Evolutionary conservation across 2,329 filamentous ascomycete genomes (phyloP), one percentile per base, ranked within the genome.

Genomic region (Arthrobotrys entomopaga): DNA sequence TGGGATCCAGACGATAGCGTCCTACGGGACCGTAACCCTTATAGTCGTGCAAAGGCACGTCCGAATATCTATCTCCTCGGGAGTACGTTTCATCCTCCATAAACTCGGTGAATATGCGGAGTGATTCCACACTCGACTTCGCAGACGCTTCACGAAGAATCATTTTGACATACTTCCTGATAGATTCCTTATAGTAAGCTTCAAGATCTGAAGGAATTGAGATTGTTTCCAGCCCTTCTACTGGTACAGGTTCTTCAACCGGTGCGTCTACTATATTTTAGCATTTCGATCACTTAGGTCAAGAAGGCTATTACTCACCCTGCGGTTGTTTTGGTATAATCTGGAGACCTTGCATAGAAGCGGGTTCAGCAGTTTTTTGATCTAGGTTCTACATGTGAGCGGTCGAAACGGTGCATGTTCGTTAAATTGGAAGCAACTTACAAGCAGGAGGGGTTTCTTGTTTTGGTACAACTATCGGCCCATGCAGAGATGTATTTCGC

Each of bases 1-100:
- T 74, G 22, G 70, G 64, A 40, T 64, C 67, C 16, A 63, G 70
- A 3, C 70, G 63, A 19, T 58, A 43, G 22, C 70, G 70, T 15
- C 70, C 58, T 20, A 57, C 63, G 38, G 64, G 67, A 19, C 57
- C 64, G n/a, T 73, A 65, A 11, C 69, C 63, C 50, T 73, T 73
- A 48, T 66, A 73, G 38, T 73, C 69, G 40, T 74, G 42, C 42
- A 74, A 42, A 24, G 70, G 58, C 38, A 46, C 78, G 60, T 76
- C 74, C 5, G 78, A 77, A 65, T 79, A 79, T 43, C 76, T 61
- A 56, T 77, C 70, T 19, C 78, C 78, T 24, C 77, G 70, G 22
- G 78, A 67, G 53, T 77, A 79, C 22, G 76, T 78, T 65, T 79
- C 78, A 29, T 78, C 75, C 40, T 79, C 77, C 77, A 79, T 79